Conservation (phyloP, 805 yeast species). For the Peterozyma xylosa region DNA sequence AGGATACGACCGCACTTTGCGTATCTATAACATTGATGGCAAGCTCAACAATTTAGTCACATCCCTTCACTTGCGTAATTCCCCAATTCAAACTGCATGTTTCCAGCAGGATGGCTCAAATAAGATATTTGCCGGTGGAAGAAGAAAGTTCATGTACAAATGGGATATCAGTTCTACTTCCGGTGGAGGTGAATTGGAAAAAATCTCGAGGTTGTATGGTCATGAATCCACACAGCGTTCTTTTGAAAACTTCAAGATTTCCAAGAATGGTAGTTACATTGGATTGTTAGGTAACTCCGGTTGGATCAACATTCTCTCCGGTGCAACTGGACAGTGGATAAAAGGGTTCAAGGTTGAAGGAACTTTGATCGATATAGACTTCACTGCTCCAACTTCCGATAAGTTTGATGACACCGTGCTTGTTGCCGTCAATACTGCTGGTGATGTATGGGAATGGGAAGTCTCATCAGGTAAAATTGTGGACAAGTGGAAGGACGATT, state of each 20-base stretch:
- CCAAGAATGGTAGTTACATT: conserved; percentile 64
- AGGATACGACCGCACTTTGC: conserved; percentile 84
- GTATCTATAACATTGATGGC: conserved; percentile 89
- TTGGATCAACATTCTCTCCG: conserved; percentile 78
- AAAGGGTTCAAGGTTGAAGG: conserved; percentile 89
- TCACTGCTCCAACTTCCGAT: conserved; percentile 33
- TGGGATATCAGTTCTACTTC: conserved; percentile 58
- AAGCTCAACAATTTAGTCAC: conserved; percentile 74
- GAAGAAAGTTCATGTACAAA: conserved; percentile 85
- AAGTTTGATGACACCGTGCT: conserved; percentile 30
- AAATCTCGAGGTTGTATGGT: conserved; percentile 85
- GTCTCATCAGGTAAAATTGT: conserved; percentile 40
- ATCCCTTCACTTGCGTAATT: conserved; percentile 67
- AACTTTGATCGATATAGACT: conserved; percentile 70
- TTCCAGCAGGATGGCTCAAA: conserved; percentile 44
- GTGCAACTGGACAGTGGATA: conserved; percentile 78
- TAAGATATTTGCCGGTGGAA: conserved; percentile 76
- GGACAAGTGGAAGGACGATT: conserved; percentile 76
- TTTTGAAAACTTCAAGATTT: conserved; percentile 77
- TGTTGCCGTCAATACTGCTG: conserved; percentile 59
- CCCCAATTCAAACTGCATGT: conserved; percentile 73
- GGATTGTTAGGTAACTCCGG: conserved; percentile 83
- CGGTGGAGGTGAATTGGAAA: conserved; percentile 65
- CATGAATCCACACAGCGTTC: conserved; percentile 80
- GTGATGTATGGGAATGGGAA: conserved; percentile 88